Percentiles rank a stretch among this genome's conserved stretches.
These are phyloP conservation scores for Trichosporon ovoides DNA, from an alignment of 1,284 basidiomycete genomes.

Conservation along the genomic window DNA sequence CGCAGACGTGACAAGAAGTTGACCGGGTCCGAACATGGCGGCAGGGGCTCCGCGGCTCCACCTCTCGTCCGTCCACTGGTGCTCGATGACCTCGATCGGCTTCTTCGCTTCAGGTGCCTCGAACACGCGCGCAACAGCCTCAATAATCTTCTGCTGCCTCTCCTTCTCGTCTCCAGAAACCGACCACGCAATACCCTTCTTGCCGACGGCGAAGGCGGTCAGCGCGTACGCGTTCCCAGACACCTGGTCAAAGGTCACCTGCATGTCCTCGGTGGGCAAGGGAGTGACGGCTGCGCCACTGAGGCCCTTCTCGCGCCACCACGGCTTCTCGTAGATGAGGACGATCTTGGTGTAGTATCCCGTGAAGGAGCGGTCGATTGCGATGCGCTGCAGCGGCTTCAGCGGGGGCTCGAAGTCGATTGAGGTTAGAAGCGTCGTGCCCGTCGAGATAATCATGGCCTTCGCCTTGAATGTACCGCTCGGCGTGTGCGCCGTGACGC, in stretches of 20 bases:
- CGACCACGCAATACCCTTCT: background rate
- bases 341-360: slow-evolving; percentile 17
- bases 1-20: background rate
- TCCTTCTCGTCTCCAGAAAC: background rate
- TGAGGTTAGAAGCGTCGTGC: background rate
- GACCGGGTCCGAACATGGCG: slow-evolving; percentile 2
- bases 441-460: slow-evolving; percentile 2
- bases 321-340: slow-evolving; percentile 11
- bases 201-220: slow-evolving; percentile 6
- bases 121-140: slow-evolving; percentile 3
- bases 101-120: background rate
- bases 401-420: slow-evolving; percentile 14
- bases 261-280: background rate
- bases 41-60: slow-evolving; percentile 8
- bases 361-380: slow-evolving; percentile 9
- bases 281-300: background rate
- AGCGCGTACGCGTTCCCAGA: background rate
- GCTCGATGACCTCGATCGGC: slow-evolving; percentile 2
- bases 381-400: background rate
- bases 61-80: slow-evolving; percentile 9
- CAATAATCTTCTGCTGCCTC: background rate
- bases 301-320: slow-evolving; percentile 15
- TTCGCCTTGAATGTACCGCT: background rate
- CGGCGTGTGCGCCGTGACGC: background rate
- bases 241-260: slow-evolving; percentile 7